Percentiles rank a stretch among this genome's conserved stretches.
Evolutionary conservation across 2,329 filamentous ascomycete genomes (phyloP).

Genomic region (Aureobasidium subglaciale): DNA sequence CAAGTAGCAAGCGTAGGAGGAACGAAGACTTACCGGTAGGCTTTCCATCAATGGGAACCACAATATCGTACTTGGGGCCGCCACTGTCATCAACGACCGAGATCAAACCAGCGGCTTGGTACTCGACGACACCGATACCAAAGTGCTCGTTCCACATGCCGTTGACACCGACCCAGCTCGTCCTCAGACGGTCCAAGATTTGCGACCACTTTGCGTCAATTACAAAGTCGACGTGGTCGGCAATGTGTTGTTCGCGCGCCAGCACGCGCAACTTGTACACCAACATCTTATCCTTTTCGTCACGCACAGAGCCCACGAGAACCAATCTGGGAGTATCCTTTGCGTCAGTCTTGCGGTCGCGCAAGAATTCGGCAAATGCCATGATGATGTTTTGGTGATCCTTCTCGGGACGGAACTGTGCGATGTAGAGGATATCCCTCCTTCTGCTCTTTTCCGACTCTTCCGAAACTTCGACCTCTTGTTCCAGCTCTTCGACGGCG

Average conservation of each 20-base stretch:
- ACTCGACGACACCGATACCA: constrained; percentile 96
- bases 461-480: constrained; percentile 62
- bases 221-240: constrained; percentile 77
- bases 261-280: constrained; percentile 85
- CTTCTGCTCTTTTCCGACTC: constrained; percentile 63
- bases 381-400: constrained; percentile 83
- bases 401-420: constrained; percentile 95
- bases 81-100: constrained; percentile 90
- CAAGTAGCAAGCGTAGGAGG: not conserved
- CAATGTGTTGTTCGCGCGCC: constrained; percentile 78
- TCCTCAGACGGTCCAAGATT: constrained; percentile 71
- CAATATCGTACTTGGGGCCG: constrained; percentile 89
- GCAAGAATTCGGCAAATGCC: constrained; percentile 64
- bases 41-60: constrained; percentile 68
- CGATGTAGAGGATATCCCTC: constrained; percentile 79
- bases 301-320: constrained; percentile 86
- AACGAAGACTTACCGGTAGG: constrained; percentile 60
- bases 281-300: constrained; percentile 68
- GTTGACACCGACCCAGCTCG: constrained; percentile 80
- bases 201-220: constrained; percentile 85
- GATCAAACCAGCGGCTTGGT: constrained; percentile 89
- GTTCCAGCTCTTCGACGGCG: constrained; percentile 75
- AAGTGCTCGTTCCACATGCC: constrained; percentile 99
- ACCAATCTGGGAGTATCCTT: constrained; percentile 56
- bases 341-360: constrained; percentile 27